Base-by-base conservation (phyloP, 2,329 filamentous ascomycete species). In the Sporothrix brasiliensis region DNA sequence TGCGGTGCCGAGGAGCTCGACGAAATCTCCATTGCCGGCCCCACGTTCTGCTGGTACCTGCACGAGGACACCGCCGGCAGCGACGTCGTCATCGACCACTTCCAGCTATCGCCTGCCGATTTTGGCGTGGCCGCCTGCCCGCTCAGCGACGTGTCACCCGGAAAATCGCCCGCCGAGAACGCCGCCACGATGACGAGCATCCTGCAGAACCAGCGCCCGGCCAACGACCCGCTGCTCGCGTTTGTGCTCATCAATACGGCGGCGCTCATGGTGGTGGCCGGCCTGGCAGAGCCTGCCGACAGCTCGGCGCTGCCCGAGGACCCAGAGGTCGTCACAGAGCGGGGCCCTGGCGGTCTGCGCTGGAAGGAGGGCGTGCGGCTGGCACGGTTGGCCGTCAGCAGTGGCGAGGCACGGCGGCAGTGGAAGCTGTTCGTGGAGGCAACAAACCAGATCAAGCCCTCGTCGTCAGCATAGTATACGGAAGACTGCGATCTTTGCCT, bases 201-300 rank as follows among this genome's bases (percentile, higher is more conserved):
- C 56, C 81, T 99, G 70, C 84, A 85, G 67, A 91, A 91, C 73
- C 86, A 96, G 79, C 79, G 96, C 61, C 82, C 88, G 0, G 86
- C 86, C 13, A 88, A 97, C 75, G 88, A 97, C 75, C 93, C 95
- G 0, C 92, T 99, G 68, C 80, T 97, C 73, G 91, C 97, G 77
- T 99, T 99, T 77, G 93, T 99, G 24, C 85, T 98, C 67, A 91
- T 98, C 81, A 99, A 99, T 77, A 92, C 94, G 1, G 94, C 94
- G 0, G 92, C 93, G 1, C 82, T 99, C 67, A 86, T 99, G 68
- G 94, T 97, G 0, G 87, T 91, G 3, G 91, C 92, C 2, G 95
- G 95, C 3, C 84, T 97, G 47, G 97, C 93, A 77, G 94, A 98
- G 74, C 68, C 67, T 7, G 88, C 91, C 0, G 91, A 97, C 71